These are phyloP conservation scores for Gaeumannomyces tritici DNA, from an alignment of 2,329 filamentous ascomycete species.

Conservation along the genomic window DNA sequence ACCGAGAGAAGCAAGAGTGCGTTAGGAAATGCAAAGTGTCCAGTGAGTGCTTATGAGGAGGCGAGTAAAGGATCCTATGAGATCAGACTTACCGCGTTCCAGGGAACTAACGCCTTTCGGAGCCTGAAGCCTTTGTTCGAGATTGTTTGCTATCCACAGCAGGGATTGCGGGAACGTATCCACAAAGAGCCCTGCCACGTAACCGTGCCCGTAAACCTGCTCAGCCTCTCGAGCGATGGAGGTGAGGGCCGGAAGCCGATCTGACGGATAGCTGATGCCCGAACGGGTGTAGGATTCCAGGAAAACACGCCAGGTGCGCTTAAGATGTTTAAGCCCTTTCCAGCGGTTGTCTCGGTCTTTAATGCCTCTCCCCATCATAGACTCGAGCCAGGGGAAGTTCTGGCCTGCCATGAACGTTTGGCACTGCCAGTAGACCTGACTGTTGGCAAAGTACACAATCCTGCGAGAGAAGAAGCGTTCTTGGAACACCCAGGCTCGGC, in stretches of 20 bases:
- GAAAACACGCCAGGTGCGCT: not conserved
- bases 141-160: not conserved
- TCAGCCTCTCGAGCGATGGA: not conserved
- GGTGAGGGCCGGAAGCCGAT: not conserved
- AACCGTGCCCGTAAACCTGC: not conserved
- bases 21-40: too few relatives aligned
- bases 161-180: not conserved
- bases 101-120: not conserved
- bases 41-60: too few relatives aligned
- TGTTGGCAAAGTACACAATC: not conserved
- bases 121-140: not conserved
- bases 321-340: not conserved
- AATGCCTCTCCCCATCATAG: not conserved
- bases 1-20: too few relatives aligned
- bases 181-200: not conserved
- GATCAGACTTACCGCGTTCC: not conserved
- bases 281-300: not conserved
- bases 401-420: not conserved
- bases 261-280: not conserved
- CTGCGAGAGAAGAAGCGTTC: not conserved
- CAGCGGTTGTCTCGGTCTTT: too few relatives aligned
- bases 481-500: not conserved
- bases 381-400: not conserved
- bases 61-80: too few relatives aligned
- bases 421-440: not conserved